These are phyloP conservation scores for Desmodesmus armatus DNA, from an alignment of 139 green algal genomes.

Conservation along the genomic window DNA sequence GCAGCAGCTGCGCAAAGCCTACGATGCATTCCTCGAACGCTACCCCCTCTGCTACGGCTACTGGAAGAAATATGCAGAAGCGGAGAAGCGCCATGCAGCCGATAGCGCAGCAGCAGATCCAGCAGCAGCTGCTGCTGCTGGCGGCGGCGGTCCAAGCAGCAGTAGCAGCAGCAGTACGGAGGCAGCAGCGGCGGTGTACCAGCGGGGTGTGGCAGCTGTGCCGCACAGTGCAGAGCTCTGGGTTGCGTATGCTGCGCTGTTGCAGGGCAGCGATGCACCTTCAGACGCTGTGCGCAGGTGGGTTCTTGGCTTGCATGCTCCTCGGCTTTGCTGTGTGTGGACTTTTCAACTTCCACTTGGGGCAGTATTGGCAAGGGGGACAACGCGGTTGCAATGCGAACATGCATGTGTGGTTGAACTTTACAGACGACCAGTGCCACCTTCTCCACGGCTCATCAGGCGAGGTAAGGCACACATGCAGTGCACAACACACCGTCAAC, in stretches of 20 bases:
- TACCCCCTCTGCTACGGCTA: constrained; percentile 92
- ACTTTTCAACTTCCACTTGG: no score
- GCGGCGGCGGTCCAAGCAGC: no score
- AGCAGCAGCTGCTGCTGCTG: no score
- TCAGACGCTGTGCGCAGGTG: constrained; percentile 74
- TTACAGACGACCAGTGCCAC: no score
- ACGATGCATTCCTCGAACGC: constrained; percentile 80
- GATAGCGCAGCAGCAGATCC: no score
- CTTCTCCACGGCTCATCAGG: neutral
- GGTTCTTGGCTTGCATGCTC: no score
- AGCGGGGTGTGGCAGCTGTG: constrained; percentile 74
- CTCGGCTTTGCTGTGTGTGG: no score
- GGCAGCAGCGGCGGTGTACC: constrained; percentile 68
- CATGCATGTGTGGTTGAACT: no score
- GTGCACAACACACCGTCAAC: neutral
- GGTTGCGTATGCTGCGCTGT: constrained; percentile 66
- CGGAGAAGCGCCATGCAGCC: constrained; percentile 58
- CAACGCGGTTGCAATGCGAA: no score
- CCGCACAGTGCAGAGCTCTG: constrained; percentile 85
- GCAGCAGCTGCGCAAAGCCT: constrained; percentile 64
- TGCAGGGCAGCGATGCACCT: constrained; percentile 32
- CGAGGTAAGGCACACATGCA: neutral
- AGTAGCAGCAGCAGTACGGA: constrained; percentile 56
- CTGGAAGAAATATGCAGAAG: constrained; percentile 93
- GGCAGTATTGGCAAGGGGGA: no score